phyloP scores from a whole-genome alignment of 2,329 filamentous ascomycete genomes.

The Rugonectria rugulosa region DNA sequence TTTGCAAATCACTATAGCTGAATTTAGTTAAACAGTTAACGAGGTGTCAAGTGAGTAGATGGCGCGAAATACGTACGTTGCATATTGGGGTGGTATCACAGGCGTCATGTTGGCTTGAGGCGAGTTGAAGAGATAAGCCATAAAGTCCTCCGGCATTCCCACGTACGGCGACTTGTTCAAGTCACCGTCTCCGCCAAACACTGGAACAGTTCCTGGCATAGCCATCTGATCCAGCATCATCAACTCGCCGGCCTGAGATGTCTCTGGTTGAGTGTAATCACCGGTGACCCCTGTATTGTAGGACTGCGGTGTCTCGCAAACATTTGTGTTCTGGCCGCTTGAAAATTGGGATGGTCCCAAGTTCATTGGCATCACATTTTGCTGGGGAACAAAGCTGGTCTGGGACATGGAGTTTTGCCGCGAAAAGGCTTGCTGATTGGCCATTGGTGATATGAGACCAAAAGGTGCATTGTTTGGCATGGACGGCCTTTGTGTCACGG shows the following conservation, averaged over 20 bases:
- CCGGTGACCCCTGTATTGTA: constrained; percentile 48
- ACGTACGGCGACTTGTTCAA: constrained; percentile 83
- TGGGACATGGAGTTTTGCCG: constrained; percentile 56
- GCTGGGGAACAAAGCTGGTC: constrained; percentile 63
- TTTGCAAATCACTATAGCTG: constrained; percentile 61
- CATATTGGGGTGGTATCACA: constrained; percentile 51
- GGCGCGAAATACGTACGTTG: constrained; percentile 52
- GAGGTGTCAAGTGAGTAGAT: background rate
- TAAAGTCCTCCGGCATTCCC: constrained; percentile 86
- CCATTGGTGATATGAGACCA: constrained; percentile 60
- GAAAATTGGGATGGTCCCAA: constrained; percentile 68
- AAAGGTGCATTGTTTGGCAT: constrained; percentile 59
- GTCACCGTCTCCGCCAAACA: constrained; percentile 84
- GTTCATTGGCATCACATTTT: constrained; percentile 69
- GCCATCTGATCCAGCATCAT: constrained; percentile 69
- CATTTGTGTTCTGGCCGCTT: constrained; percentile 34
- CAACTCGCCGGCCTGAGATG: constrained; percentile 60
- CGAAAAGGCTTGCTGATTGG: constrained; percentile 57
- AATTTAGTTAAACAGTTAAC: constrained; percentile 32
- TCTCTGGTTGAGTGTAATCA: constrained; percentile 57
- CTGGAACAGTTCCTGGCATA: constrained; percentile 75
- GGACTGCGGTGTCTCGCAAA: constrained; percentile 45
- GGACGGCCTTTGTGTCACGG: constrained; percentile 53
- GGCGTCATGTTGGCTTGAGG: constrained; percentile 49
- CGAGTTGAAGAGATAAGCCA: constrained; percentile 80